phyloP scores from a whole-genome alignment of 352 stramenopile genomes.

The Globisporangium ultimum region DNA sequence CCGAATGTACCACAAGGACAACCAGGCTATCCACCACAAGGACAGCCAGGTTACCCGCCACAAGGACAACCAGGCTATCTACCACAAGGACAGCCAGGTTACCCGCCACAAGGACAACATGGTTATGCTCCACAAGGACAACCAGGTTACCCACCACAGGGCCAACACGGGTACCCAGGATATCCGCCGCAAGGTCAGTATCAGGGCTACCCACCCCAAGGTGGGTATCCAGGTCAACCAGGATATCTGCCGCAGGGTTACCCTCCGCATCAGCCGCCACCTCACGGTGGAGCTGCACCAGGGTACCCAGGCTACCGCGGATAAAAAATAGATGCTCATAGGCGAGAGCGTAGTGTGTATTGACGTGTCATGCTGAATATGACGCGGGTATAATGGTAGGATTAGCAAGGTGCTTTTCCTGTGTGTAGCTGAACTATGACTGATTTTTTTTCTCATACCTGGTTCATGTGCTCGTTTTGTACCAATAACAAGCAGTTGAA shows the following conservation, averaged over 20 bases:
- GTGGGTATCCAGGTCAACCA: conserved; percentile 15
- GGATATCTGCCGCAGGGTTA: conserved; percentile 12
- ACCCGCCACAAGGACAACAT: conserved; percentile 18
- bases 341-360: too few species aligned
- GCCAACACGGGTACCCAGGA: conserved; percentile 13
- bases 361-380: too few species aligned
- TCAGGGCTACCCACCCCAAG: neutral
- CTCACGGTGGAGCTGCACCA: conserved; percentile 9
- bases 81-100: conserved; percentile 10
- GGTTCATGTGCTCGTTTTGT: too few species aligned
- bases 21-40: conserved; percentile 11
- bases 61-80: conserved; percentile 3
- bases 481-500: too few species aligned
- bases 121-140: neutral
- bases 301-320: conserved; percentile 37
- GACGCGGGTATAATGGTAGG: too few species aligned
- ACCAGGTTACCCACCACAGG: conserved; percentile 14
- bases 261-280: conserved; percentile 10
- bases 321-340: conserved; percentile 12
- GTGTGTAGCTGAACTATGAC: too few species aligned
- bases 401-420: too few species aligned
- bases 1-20: conserved; percentile 9
- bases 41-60: conserved; percentile 7
- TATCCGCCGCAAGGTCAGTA: conserved; percentile 14
- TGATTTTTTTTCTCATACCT: too few species aligned